phyloP scores from a whole-genome alignment of 2,329 filamentous ascomycete genomes.

The Cytospora schulzeri region DNA sequence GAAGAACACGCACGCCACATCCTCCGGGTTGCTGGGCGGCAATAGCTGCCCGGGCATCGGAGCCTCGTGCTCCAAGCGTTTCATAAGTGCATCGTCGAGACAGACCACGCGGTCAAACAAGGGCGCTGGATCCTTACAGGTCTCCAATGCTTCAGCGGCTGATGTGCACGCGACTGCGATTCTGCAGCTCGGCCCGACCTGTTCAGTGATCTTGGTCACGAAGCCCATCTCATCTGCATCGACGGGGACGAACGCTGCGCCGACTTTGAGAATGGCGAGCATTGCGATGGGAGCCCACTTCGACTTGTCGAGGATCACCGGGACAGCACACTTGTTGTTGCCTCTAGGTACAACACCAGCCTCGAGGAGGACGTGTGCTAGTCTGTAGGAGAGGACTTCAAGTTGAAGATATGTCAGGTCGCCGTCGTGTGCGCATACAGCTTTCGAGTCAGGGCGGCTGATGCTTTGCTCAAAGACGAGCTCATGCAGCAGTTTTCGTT shows the following conservation, averaged over 20 bases:
- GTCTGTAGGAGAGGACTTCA: slow-evolving; percentile 40
- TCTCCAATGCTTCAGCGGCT: slow-evolving; percentile 23
- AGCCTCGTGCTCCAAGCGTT: slow-evolving; percentile 24
- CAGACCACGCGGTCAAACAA: slow-evolving; percentile 24
- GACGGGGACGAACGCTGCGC: slow-evolving; percentile 53
- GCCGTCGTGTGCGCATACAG: slow-evolving; percentile 50
- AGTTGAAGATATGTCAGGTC: slow-evolving; percentile 46
- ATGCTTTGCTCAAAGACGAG: slow-evolving; percentile 46
- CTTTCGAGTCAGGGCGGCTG: slow-evolving; percentile 42
- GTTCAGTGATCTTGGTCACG: slow-evolving; percentile 21
- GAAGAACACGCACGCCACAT: slow-evolving; percentile 64
- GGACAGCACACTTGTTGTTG: slow-evolving; percentile 56
- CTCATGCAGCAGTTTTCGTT: slow-evolving; percentile 45
- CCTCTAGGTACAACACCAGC: slow-evolving; percentile 46
- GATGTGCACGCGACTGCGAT: slow-evolving; percentile 24
- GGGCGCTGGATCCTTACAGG: slow-evolving; percentile 4
- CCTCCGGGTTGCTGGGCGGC: slow-evolving; percentile 40
- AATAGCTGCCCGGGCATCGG: slow-evolving; percentile 29
- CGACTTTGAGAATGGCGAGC: slow-evolving; percentile 64
- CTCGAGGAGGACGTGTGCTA: slow-evolving; percentile 50
- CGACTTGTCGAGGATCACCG: slow-evolving; percentile 70
- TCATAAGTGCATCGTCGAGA: slow-evolving; percentile 26
- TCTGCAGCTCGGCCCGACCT: slow-evolving; percentile 27
- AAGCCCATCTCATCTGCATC: slow-evolving; percentile 48
- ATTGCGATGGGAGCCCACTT: slow-evolving; percentile 69